Evolutionary conservation across 2,329 filamentous ascomycete genomes (phyloP), one percentile per base, ranked within the genome.

Genomic region (Plenodomus tracheiphilus): DNA sequence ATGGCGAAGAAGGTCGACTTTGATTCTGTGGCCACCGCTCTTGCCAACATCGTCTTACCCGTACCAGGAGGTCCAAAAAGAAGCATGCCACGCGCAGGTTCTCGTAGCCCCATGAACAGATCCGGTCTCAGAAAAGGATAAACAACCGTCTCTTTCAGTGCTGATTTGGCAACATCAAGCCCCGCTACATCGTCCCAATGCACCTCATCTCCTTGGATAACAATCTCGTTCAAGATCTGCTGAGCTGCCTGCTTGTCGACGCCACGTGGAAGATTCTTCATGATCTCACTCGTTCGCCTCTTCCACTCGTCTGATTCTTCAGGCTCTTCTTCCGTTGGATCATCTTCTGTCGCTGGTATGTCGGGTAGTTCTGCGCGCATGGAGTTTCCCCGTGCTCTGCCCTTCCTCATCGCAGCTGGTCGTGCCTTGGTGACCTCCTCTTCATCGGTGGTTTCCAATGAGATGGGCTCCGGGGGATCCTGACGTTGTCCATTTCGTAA

Each of bases 51-150:
- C 0, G 94, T 99, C 74, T 99, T 99, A 43, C 94, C 94, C 0
- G 94, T 99, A n/a, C 94, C 94, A 0, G 94, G 94, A 1, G 94
- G 94, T 0, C 94, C 94, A 67, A 99, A 99, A 1, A 99, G 80
- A 1, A 99, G 80, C 90, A 99, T 97, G 5, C 94, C 94, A 49
- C 91, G 81, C 13, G 94, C 93, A 17, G 94, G 94, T 68, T 99
- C 94, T 34, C 94, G 87, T 10, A 99, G 80, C 0, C 94, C 94
- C 83, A 93, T 94, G 75, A 99, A 99, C 2, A 99, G 77, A 72
- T 99, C 94, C 1, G 94, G 94, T 1, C 94, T 87, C 10, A 99
- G 77, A 69, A 99, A 97, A 0, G 94, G 94, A 64, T 99, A 99
- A 2, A 99, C 93, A 1, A 99, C 94, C 0, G 91, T 91, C 73